These are phyloP conservation scores for Digitaria exilis DNA, from an alignment of 202 grass and related monocot genomes.

Conservation along the genomic window DNA sequence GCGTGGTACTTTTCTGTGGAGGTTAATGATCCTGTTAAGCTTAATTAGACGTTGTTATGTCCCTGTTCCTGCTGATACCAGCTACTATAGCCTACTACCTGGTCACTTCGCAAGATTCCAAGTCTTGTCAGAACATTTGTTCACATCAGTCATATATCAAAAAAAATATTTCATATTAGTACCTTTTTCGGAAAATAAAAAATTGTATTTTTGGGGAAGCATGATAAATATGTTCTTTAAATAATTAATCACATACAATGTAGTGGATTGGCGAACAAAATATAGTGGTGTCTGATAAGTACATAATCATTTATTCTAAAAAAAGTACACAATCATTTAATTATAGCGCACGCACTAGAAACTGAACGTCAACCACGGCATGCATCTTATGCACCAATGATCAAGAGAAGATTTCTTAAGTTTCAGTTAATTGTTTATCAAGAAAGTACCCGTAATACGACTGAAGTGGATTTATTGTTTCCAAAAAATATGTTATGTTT, in stretches of 20 bases:
- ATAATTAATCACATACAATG: no score
- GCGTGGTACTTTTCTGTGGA: conserved; percentile 32
- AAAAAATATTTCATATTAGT: conserved; percentile 8
- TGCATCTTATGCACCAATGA: conserved; percentile 22
- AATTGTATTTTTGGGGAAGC: not conserved
- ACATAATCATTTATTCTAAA: conserved; percentile 20
- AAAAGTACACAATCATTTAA: conserved; percentile 21
- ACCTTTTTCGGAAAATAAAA: not conserved
- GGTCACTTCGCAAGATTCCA: conserved; percentile 38
- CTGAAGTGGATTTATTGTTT: not conserved
- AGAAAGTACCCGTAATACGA: not conserved
- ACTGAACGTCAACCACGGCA: not conserved
- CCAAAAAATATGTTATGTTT: not conserved
- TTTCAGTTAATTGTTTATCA: not conserved
- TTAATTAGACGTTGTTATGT: conserved; percentile 39
- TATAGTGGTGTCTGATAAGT: conserved; percentile 1
- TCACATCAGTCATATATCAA: not conserved
- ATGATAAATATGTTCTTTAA: not conserved
- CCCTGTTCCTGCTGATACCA: conserved; percentile 31
- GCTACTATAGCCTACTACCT: conserved; percentile 19
- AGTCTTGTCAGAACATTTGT: conserved; percentile 9
- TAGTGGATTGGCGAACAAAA: conserved; percentile 10
- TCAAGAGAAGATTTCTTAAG: conserved; percentile 2
- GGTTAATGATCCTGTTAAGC: conserved; percentile 41
- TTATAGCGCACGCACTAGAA: conserved; percentile 3